phyloP scores from a whole-genome alignment of 1,284 basidiomycete species.

The Phylloporus gajari region DNA sequence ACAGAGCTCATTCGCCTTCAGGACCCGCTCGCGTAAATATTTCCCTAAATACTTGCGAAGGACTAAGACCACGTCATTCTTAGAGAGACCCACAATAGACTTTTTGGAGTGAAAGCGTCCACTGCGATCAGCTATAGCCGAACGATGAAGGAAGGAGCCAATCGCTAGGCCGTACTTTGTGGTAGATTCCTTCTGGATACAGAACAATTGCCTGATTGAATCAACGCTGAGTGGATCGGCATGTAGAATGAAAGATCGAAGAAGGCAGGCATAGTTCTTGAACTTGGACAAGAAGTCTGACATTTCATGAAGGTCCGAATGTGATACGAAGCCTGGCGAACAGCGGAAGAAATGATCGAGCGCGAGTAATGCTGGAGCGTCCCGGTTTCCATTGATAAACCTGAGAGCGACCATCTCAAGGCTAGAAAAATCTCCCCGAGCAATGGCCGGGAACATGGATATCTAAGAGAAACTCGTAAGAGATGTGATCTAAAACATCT shows the following conservation, averaged over 20 bases:
- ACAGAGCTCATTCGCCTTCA: conserved; percentile 49
- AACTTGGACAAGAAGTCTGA: conserved; percentile 49
- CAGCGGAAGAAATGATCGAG: conserved; percentile 38
- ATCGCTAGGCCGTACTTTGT: conserved; percentile 40
- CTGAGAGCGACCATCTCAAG: conserved; percentile 22
- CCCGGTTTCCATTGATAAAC: conserved; percentile 22
- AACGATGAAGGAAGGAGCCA: conserved; percentile 40
- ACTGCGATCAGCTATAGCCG: conserved; percentile 14
- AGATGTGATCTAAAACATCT: not conserved
- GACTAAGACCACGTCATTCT: conserved; percentile 13
- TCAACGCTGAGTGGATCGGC: conserved; percentile 38
- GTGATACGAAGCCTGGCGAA: conserved; percentile 10
- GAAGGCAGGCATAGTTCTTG: conserved; percentile 47
- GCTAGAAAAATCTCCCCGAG: conserved; percentile 9
- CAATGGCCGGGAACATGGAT: conserved; percentile 40
- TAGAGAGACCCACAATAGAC: conserved; percentile 11
- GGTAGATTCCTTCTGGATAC: conserved; percentile 44
- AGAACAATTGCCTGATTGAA: conserved; percentile 51
- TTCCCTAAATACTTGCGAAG: conserved; percentile 38
- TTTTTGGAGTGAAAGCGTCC: conserved; percentile 9
- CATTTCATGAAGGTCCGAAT: conserved; percentile 36
- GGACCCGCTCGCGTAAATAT: conserved; percentile 46
- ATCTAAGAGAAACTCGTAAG: conserved; percentile 18
- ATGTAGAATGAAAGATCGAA: conserved; percentile 43
- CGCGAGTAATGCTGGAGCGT: conserved; percentile 34